Base-by-base conservation (phyloP, 768 basidiomycete species). In the Termitomyces sp. region DNA sequence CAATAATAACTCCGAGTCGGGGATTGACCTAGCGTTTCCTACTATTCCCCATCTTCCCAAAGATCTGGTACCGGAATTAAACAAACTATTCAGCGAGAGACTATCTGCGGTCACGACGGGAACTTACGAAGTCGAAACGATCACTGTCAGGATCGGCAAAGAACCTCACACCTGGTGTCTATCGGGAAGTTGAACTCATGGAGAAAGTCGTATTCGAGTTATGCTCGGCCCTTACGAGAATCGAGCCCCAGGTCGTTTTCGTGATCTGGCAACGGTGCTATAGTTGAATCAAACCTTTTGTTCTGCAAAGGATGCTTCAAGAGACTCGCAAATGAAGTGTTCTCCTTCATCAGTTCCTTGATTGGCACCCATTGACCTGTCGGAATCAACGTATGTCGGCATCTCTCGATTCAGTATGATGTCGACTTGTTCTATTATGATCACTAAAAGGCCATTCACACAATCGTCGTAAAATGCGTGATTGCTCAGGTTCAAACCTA, bases 101-200 rank as follows among this genome's bases (percentile, higher is more conserved):
- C 72, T 86, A 42, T 75, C 75, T 31, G 74, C 76, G 14, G 67
- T 72, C 3, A 71, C 67, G 52, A 76, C 78, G 3, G 83, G 82
- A 1, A 67, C 71, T 1, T 84, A 88, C 62, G 74, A 80, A 43
- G 82, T 79, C 2, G 77, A 77, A 43, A 73, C 76, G 48, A 66
- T 93, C n/a, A 74, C 75, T 40, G 73, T 86, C 44, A 88, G 81
- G 67, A 89, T 92, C 38, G 91, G 90, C 11, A 89, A 86, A 67
- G 84, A 89, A 8, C 70, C 82, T 5, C 71, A 64, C 61, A 71
- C 71, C 49, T 91, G 80, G 82, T 66, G 66, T 23, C 58, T 78
- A 49, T 66, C 58, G 50, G 72, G 70, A 45, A 58, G 48, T 58
- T 68, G 59, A 67, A 32, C 42, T 19, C 12, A 56, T 54, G 40